phyloP scores from a whole-genome alignment of 73 alveolate genomes.

The Paramecium bursaria region DNA sequence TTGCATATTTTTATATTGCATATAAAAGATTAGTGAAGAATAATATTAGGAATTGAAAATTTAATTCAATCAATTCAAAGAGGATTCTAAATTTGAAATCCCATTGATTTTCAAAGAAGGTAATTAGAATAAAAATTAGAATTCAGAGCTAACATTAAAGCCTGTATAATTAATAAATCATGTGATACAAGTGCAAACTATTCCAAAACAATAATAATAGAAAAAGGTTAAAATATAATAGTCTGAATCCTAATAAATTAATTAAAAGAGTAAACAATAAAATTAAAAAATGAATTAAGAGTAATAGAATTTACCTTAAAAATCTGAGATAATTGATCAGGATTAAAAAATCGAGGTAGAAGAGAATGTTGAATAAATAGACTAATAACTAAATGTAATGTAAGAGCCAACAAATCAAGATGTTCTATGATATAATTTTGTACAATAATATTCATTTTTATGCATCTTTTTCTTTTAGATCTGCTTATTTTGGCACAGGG shows the following conservation, averaged over 20 bases:
- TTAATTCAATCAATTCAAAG: background rate
- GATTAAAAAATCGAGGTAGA: too few relatives aligned
- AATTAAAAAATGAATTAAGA: background rate
- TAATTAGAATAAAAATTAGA: background rate
- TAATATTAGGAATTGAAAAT: background rate
- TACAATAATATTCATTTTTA: background rate
- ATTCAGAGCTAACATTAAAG: background rate
- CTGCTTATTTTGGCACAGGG: constrained; percentile 68
- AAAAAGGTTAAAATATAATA: background rate
- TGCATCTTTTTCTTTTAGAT: constrained; percentile 32
- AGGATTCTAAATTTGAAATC: constrained; percentile 33
- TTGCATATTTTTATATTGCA: background rate
- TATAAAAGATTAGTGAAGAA: background rate
- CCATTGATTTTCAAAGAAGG: constrained; percentile 28
- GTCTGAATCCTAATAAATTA: background rate
- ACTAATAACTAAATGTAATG: too few relatives aligned
- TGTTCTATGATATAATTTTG: too few relatives aligned
- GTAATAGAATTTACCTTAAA: background rate
- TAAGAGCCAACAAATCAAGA: too few relatives aligned
- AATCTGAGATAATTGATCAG: too few relatives aligned
- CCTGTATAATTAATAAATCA: constrained; percentile 1
- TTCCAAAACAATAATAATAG: background rate
- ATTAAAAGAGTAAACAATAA: background rate
- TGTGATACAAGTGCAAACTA: too few relatives aligned
- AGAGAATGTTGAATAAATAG: too few relatives aligned